phyloP scores from a whole-genome alignment of 1,284 basidiomycete species.

The Melampsora americana region DNA sequence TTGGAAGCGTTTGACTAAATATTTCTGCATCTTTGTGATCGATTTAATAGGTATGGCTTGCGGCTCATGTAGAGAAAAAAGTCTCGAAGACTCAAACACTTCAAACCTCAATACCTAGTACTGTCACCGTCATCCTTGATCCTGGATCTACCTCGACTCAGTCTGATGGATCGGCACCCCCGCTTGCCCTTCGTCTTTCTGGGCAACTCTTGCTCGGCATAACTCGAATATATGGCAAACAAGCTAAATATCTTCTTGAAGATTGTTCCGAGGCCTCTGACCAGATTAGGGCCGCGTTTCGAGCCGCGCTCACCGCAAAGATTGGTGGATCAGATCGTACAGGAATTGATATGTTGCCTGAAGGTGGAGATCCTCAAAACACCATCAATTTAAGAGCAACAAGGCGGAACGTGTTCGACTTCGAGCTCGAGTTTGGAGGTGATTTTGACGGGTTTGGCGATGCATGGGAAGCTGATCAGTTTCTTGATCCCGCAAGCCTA shows the following conservation, averaged over 20 bases:
- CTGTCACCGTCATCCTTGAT: constrained; percentile 33
- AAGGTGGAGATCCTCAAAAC: background rate
- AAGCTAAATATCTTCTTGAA: constrained; percentile 39
- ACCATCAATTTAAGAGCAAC: constrained; percentile 23
- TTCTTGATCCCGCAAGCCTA: constrained; percentile 11
- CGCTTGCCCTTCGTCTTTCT: constrained; percentile 37
- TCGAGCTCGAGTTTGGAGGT: constrained; percentile 31
- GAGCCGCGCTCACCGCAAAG: background rate
- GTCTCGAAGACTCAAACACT: constrained; percentile 36
- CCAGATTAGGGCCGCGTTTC: constrained; percentile 28
- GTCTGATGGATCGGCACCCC: constrained; percentile 3
- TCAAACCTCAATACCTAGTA: constrained; percentile 35
- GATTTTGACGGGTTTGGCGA: constrained; percentile 23
- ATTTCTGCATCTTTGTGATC: too few species aligned
- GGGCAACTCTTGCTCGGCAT: constrained; percentile 34
- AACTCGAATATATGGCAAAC: constrained; percentile 34
- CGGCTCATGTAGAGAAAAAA: constrained; percentile 34
- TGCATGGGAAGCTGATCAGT: constrained; percentile 19
- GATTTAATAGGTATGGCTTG: constrained; percentile 26
- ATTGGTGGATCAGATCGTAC: constrained; percentile 1
- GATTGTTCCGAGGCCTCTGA: constrained; percentile 34
- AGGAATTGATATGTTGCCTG: constrained; percentile 9
- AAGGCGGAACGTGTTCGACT: constrained; percentile 24
- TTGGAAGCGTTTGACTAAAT: too few species aligned
- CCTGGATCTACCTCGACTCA: constrained; percentile 15